Evolutionary conservation across 495 filamentous ascomycete genomes (phyloP).

Genomic region (Neurospora terricola): DNA sequence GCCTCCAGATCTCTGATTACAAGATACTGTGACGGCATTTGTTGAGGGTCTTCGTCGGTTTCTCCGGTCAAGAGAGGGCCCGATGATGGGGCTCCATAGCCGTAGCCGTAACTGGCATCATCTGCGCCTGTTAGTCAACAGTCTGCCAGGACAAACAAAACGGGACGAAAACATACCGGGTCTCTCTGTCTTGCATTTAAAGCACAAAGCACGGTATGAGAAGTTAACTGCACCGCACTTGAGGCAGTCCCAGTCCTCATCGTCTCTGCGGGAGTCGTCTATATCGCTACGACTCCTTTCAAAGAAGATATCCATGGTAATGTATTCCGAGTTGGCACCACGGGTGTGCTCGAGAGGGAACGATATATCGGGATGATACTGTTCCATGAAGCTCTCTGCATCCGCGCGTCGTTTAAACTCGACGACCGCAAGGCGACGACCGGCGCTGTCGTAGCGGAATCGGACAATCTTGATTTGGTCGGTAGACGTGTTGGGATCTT

Average conservation of each 20-base stretch:
- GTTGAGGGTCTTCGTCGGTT: slow-evolving; percentile 69
- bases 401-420: slow-evolving; percentile 32
- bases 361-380: slow-evolving; percentile 52
- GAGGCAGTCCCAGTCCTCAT: slow-evolving; percentile 70
- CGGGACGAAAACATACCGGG: slow-evolving; percentile 46
- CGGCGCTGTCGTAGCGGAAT: slow-evolving; percentile 14
- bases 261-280: slow-evolving; percentile 41
- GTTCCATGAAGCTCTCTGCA: slow-evolving; percentile 56
- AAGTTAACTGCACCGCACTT: slow-evolving; percentile 69
- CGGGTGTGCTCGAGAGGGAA: slow-evolving; percentile 21
- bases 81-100: slow-evolving; percentile 5
- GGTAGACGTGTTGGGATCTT: slow-evolving; percentile 16
- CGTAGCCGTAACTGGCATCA: slow-evolving; percentile 16
- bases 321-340: slow-evolving; percentile 33
- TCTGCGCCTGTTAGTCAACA: slow-evolving; percentile 9
- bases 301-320: slow-evolving; percentile 50
- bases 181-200: slow-evolving; percentile 61
- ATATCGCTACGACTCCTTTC: slow-evolving; percentile 50
- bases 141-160: neutral
- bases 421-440: slow-evolving; percentile 26
- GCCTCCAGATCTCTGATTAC: slow-evolving; percentile 67
- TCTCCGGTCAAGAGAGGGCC: slow-evolving; percentile 50
- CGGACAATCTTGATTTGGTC: slow-evolving; percentile 22
- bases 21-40: slow-evolving; percentile 69
- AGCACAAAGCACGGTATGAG: slow-evolving; percentile 57